A percentile compares a stretch with the other conserved stretches of the same genome.
phyloP scores from a whole-genome alignment of 2,329 filamentous ascomycete genomes.

The Beauveria scarabaeidicola region DNA sequence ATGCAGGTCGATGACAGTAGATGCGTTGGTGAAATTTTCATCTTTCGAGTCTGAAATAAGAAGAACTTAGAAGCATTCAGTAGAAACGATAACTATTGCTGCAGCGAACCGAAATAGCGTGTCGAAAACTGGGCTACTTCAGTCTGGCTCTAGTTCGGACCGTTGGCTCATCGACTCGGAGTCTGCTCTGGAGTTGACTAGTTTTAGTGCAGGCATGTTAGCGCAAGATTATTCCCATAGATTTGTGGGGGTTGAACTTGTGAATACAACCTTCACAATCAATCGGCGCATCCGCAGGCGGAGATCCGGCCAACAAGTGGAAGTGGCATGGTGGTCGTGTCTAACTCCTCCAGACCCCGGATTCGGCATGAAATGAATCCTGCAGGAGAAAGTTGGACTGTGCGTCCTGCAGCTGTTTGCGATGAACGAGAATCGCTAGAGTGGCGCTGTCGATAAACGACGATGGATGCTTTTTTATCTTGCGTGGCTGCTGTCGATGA shows the following conservation, averaged over 20 bases:
- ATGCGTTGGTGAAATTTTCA: background rate
- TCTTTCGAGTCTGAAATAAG: background rate
- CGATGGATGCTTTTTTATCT: background rate
- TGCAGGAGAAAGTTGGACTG: background rate
- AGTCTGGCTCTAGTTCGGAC: background rate
- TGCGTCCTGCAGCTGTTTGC: background rate
- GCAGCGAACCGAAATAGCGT: background rate
- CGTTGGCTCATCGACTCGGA: background rate
- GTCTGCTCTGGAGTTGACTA: background rate
- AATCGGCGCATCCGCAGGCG: background rate
- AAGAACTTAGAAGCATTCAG: background rate
- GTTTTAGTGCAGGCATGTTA: background rate
- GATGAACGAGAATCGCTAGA: background rate
- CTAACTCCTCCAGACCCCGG: background rate
- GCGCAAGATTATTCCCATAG: constrained; percentile 1
- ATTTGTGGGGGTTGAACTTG: constrained; percentile 3
- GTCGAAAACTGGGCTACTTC: background rate
- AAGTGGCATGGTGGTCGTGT: background rate
- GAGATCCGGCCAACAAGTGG: background rate
- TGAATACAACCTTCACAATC: constrained; percentile 2
- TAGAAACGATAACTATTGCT: background rate
- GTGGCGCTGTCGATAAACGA: background rate
- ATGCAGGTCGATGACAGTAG: background rate
- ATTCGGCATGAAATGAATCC: background rate
- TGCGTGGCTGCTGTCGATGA: background rate